These are phyloP conservation scores for Globisporangium nodosum DNA, from an alignment of 352 stramenopile species.

Conservation along the genomic window DNA sequence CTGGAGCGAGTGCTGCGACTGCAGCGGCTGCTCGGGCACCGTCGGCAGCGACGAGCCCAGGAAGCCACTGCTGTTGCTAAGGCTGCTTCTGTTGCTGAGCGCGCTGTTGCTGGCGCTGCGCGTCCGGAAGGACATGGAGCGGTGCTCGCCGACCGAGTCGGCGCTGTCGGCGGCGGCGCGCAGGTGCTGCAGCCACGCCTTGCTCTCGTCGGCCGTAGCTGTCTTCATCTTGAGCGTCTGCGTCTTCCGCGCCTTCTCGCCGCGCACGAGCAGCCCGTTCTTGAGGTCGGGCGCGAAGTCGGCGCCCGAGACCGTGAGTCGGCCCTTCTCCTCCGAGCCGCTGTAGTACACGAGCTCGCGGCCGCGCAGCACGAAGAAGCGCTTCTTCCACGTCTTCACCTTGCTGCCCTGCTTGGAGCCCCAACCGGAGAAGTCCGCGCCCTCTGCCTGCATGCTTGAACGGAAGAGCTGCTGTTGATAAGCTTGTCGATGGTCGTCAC, in stretches of 20 bases:
- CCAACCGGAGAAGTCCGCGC: slow-evolving; percentile 46
- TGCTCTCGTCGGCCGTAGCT: slow-evolving; percentile 39
- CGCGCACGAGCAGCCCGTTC: slow-evolving; percentile 56
- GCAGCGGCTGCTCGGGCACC: not conserved
- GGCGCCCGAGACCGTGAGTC: slow-evolving; percentile 45
- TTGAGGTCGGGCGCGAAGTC: slow-evolving; percentile 38
- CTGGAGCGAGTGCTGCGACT: slow-evolving; percentile 3
- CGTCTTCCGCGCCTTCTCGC: slow-evolving; percentile 34
- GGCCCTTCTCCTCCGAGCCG: slow-evolving; percentile 54
- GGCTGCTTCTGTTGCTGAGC: not conserved
- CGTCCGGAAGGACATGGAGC: slow-evolving; percentile 9
- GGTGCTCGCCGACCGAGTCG: not conserved
- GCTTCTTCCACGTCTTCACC: slow-evolving; percentile 42
- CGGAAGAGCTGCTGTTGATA: not conserved
- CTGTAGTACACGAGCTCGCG: slow-evolving; percentile 34
- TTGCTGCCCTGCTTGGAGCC: slow-evolving; percentile 67
- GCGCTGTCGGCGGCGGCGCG: slow-evolving; percentile 26
- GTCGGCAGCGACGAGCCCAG: not conserved
- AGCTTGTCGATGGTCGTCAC: not conserved
- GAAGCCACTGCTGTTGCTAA: slow-evolving; percentile 2
- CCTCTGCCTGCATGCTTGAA: slow-evolving; percentile 1
- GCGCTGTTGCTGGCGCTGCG: slow-evolving; percentile 8
- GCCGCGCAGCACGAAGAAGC: slow-evolving; percentile 45
- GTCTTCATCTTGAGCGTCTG: slow-evolving; percentile 69
- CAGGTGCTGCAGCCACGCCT: slow-evolving; percentile 40